Conservation (phyloP, 2,329 filamentous ascomycete species). For the Drechmeria coniospora region DNA sequence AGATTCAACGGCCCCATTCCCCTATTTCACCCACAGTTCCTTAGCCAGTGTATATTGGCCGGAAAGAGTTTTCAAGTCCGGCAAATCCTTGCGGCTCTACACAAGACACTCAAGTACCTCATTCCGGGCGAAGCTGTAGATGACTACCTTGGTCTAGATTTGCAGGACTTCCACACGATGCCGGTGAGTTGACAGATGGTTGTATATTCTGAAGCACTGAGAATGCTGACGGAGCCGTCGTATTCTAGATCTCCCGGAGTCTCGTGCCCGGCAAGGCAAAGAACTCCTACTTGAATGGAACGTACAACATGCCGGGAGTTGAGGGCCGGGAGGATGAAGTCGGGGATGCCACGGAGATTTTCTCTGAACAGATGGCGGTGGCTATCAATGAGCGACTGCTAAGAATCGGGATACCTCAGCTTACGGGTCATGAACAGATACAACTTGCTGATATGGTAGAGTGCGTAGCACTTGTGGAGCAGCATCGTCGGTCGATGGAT, state of each 20-base stretch:
- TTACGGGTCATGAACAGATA: conserved; percentile 77
- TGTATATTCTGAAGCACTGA: background rate
- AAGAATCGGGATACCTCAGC: conserved; percentile 56
- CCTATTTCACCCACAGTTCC: conserved; percentile 80
- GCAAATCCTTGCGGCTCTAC: conserved; percentile 53
- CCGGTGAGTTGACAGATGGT: background rate
- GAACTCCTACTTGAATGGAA: conserved; percentile 21
- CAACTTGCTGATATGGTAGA: conserved; percentile 72
- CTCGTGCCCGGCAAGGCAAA: too few relatives aligned
- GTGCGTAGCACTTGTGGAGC: conserved; percentile 70
- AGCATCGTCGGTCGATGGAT: conserved; percentile 76
- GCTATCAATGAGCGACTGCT: conserved; percentile 65
- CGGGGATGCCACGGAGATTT: too few relatives aligned
- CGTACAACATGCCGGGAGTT: conserved; percentile 14
- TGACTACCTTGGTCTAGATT: conserved; percentile 47
- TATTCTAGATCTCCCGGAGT: too few relatives aligned
- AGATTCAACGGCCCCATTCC: conserved; percentile 77
- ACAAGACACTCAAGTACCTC: conserved; percentile 68
- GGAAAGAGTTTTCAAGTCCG: conserved; percentile 63
- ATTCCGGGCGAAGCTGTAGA: conserved; percentile 69
- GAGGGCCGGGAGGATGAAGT: conserved; percentile 48
- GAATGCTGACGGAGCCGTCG: background rate
- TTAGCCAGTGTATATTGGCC: conserved; percentile 71
- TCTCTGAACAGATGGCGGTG: conserved; percentile 56
- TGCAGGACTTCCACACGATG: conserved; percentile 2